Percentiles rank a stretch among this genome's conserved stretches.
Conservation (phyloP, 345 rosid genomes). For the Euphorbia tirucalli region DNA sequence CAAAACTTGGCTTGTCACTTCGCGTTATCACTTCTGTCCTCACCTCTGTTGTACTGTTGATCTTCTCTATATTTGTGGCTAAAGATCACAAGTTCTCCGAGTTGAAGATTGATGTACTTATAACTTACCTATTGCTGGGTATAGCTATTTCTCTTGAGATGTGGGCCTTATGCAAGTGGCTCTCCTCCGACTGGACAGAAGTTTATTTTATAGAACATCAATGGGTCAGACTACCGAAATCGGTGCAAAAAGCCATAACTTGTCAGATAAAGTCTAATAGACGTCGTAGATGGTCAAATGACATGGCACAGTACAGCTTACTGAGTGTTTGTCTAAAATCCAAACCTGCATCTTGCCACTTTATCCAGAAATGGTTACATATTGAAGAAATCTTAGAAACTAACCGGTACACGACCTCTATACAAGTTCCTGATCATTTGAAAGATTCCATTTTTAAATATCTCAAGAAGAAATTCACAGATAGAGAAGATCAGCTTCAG, state of each 20-base stretch:
- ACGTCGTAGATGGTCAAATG: slow-evolving; percentile 22
- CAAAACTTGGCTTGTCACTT: slow-evolving; percentile 16
- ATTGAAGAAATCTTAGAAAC: neutral
- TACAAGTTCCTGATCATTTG: neutral
- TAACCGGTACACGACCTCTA: neutral
- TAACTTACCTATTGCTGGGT: slow-evolving; percentile 20
- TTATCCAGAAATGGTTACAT: neutral
- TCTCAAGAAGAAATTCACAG: neutral
- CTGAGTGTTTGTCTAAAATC: neutral
- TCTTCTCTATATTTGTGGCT: slow-evolving; percentile 1
- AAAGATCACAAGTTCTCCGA: neutral
- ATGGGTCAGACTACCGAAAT: too few species aligned
- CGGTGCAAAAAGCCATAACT: neutral
- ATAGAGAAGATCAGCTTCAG: too few species aligned
- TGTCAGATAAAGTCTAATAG: neutral
- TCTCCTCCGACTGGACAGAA: slow-evolving; percentile 17
- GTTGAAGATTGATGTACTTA: neutral
- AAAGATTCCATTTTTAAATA: neutral
- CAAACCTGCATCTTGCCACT: neutral
- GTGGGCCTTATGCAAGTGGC: neutral
- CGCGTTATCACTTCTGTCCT: slow-evolving; percentile 20
- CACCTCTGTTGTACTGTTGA: slow-evolving; percentile 8
- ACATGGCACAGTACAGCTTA: slow-evolving; percentile 6
- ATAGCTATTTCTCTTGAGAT: slow-evolving; percentile 26
- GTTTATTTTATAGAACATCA: neutral